phyloP scores from a whole-genome alignment of 805 yeast species.

The Myxozyma kluyveri region DNA sequence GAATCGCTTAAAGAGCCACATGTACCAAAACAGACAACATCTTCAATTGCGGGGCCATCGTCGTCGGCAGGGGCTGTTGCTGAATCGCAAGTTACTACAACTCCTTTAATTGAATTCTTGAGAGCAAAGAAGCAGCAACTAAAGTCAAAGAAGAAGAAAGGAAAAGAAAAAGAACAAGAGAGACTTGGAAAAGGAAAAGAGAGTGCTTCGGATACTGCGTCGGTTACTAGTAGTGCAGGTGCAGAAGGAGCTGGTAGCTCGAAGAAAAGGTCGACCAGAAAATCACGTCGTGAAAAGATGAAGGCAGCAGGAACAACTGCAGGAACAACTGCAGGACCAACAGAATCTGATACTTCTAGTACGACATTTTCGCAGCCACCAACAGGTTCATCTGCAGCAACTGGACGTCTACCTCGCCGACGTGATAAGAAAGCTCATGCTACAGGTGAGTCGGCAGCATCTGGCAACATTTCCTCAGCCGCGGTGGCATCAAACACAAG shows the following conservation, averaged over 20 bases:
- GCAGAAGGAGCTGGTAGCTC: not conserved
- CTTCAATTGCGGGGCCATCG: not conserved
- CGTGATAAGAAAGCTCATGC: no score
- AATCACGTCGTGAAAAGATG: not conserved
- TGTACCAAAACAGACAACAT: not conserved
- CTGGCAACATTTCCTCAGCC: no score
- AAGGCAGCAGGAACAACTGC: no score
- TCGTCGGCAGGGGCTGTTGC: not conserved
- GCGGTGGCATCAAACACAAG: no score
- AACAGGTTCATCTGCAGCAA: no score
- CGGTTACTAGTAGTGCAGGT: not conserved
- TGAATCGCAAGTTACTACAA: conserved; percentile 11
- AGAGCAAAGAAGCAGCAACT: conserved; percentile 27
- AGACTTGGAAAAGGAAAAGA: conserved; percentile 3
- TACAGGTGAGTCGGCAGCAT: no score
- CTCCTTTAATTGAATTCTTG: conserved; percentile 28
- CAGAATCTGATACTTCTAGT: no score
- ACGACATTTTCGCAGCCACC: no score
- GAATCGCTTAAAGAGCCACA: conserved; percentile 33
- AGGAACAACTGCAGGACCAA: no score
- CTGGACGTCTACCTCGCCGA: no score
- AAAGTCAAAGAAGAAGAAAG: not conserved
- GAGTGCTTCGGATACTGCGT: not conserved
- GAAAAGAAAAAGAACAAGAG: not conserved
- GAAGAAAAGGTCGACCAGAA: not conserved